phyloP scores from a whole-genome alignment of 495 filamentous ascomycete genomes.

The Hypoxylon lienhwacheense region DNA sequence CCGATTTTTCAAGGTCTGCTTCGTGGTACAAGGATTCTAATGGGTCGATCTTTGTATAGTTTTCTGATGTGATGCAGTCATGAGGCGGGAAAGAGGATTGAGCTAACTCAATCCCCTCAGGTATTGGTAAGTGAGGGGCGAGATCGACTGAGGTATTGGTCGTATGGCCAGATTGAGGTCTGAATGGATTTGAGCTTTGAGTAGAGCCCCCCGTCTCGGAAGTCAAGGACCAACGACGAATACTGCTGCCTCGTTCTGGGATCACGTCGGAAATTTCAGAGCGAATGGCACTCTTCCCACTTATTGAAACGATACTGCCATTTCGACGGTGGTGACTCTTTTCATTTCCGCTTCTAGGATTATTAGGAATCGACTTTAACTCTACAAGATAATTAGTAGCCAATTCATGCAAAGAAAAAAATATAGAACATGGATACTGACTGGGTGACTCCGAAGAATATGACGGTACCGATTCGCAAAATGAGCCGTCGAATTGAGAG shows the following conservation, averaged over 20 bases:
- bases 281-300: conserved; percentile 17
- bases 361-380: conserved; percentile 7
- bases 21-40: conserved; percentile 1
- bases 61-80: neutral
- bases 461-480: conserved; percentile 18
- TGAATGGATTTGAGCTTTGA: conserved; percentile 44
- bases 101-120: conserved; percentile 1
- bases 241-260: conserved; percentile 39
- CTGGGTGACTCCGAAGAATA: conserved; percentile 14
- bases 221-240: conserved; percentile 46
- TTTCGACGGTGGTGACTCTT: conserved; percentile 16
- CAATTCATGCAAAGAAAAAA: neutral
- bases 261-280: conserved; percentile 30
- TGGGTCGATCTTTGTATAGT: neutral
- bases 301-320: conserved; percentile 28
- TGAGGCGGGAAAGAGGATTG: neutral
- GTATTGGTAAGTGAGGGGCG: conserved; percentile 13
- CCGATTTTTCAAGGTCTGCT: conserved; percentile 16
- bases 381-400: conserved; percentile 16
- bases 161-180: conserved; percentile 46
- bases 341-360: conserved; percentile 22
- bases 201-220: conserved; percentile 46
- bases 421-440: conserved; percentile 18
- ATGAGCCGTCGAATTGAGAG: conserved; percentile 21
- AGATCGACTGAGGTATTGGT: conserved; percentile 49